Evolutionary conservation across 768 basidiomycete genomes (phyloP).

Genomic region (Phylloporus arenicola): DNA sequence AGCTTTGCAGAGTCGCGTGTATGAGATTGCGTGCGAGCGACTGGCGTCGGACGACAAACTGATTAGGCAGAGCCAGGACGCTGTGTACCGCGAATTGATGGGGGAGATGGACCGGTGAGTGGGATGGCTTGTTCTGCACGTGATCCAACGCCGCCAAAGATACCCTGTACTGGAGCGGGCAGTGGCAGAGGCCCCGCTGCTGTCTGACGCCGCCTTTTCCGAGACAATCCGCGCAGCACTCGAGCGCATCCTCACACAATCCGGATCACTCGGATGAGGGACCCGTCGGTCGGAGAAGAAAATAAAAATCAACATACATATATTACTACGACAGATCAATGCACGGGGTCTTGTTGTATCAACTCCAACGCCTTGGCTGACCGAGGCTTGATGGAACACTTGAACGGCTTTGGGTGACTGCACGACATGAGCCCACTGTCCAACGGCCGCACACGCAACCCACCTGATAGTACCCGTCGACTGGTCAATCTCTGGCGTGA

Average conservation of each 20-base stretch:
- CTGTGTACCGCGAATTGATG: conserved; percentile 55
- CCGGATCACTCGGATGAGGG: conserved; percentile 6
- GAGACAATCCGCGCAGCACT: conserved; percentile 39
- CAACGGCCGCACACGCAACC: neutral
- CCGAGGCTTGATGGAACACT: conserved; percentile 56
- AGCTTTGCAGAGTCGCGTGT: conserved; percentile 53
- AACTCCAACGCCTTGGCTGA: conserved; percentile 51
- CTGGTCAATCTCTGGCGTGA: conserved; percentile 51
- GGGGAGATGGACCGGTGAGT: conserved; percentile 68
- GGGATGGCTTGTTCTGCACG: neutral
- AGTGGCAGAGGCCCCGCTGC: conserved; percentile 43
- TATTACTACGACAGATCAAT: conserved; percentile 8
- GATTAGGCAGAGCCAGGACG: conserved; percentile 46
- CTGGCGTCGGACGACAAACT: conserved; percentile 51
- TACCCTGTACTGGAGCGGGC: conserved; percentile 66
- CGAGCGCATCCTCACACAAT: conserved; percentile 42
- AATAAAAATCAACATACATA: too few relatives aligned
- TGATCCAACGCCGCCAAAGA: conserved; percentile 17
- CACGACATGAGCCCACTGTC: neutral
- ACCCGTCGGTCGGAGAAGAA: neutral
- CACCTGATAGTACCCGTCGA: conserved; percentile 65
- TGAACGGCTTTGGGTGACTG: conserved; percentile 59
- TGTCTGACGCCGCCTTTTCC: conserved; percentile 45
- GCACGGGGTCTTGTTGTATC: conserved; percentile 42
- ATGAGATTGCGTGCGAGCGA: conserved; percentile 56